phyloP scores from a whole-genome alignment of 129 eudicot genomes.

The Escallonia rubra region DNA sequence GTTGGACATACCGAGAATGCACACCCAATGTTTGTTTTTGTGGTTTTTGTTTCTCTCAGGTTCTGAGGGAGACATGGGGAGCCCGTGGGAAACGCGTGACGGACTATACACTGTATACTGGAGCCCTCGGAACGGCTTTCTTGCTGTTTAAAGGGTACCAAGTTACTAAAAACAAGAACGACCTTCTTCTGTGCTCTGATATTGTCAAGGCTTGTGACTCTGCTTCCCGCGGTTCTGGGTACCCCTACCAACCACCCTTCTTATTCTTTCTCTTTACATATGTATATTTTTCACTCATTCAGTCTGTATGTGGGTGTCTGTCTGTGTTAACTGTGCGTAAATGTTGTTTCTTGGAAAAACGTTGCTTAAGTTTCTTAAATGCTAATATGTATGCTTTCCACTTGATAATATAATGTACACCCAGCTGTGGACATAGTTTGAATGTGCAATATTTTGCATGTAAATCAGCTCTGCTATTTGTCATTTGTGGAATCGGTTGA shows the following conservation, averaged over 20 bases:
- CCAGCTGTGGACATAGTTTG: too few relatives aligned
- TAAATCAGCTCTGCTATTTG: too few relatives aligned
- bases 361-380: too few relatives aligned
- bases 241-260: not conserved
- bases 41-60: conserved; percentile 26
- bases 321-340: too few relatives aligned
- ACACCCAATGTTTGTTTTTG: conserved; percentile 12
- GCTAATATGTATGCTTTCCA: too few relatives aligned
- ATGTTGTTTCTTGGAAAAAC: too few relatives aligned
- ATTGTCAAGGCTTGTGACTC: conserved; percentile 65
- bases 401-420: too few relatives aligned
- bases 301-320: too few relatives aligned
- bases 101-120: conserved; percentile 72
- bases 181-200: conserved; percentile 52
- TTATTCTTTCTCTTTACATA: too few relatives aligned
- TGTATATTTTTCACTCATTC: too few relatives aligned
- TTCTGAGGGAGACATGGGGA: conserved; percentile 78
- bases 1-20: not conserved
- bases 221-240: conserved; percentile 59
- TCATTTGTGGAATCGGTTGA: too few relatives aligned
- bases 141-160: conserved; percentile 65
- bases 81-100: conserved; percentile 36
- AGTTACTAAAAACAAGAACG: conserved; percentile 38
- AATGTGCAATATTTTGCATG: too few relatives aligned
- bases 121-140: conserved; percentile 80